These are phyloP conservation scores for Lithospermum erythrorhizon DNA, from an alignment of 257 asterid genomes.

Conservation along the genomic window DNA sequence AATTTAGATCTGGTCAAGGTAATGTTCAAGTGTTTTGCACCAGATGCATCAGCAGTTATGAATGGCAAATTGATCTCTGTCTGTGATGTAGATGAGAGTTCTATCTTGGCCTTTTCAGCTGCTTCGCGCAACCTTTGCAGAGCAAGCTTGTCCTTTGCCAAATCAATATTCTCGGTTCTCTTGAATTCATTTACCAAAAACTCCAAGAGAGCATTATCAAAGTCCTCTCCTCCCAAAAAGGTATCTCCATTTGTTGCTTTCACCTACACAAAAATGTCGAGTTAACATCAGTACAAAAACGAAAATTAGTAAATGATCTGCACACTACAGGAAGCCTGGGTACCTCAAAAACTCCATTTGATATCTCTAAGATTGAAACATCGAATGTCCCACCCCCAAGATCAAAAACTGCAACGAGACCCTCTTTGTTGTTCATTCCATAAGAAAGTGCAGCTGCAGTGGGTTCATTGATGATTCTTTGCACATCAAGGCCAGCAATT, in stretches of 20 bases:
- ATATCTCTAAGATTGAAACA: conserved; percentile 60
- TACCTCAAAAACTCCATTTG: conserved; percentile 74
- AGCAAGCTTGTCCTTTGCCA: conserved; percentile 59
- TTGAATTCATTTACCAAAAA: conserved; percentile 51
- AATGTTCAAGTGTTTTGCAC: conserved; percentile 58
- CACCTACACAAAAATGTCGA: conserved; percentile 27
- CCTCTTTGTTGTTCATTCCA: conserved; percentile 58
- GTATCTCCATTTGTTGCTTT: conserved; percentile 82
- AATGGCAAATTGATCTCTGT: conserved; percentile 66
- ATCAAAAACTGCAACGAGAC: conserved; percentile 68
- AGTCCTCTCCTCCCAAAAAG: conserved; percentile 78
- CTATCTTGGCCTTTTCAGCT: conserved; percentile 73
- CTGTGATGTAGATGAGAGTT: conserved; percentile 62
- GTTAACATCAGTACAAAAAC: conserved; percentile 5
- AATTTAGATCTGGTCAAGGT: conserved; percentile 61
- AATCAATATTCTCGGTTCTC: conserved; percentile 51
- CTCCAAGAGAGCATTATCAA: conserved; percentile 53
- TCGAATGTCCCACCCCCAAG: conserved; percentile 76
- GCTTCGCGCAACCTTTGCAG: conserved; percentile 77
- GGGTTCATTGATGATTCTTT: conserved; percentile 63
- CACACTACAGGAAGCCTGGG: neutral
- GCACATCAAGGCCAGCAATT: conserved; percentile 66
- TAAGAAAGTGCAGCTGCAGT: conserved; percentile 78
- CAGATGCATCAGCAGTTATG: conserved; percentile 60
- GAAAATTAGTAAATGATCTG: neutral